Evolutionary conservation across 768 basidiomycete genomes (phyloP).

Genomic region (Favolaschia claudopus): DNA sequence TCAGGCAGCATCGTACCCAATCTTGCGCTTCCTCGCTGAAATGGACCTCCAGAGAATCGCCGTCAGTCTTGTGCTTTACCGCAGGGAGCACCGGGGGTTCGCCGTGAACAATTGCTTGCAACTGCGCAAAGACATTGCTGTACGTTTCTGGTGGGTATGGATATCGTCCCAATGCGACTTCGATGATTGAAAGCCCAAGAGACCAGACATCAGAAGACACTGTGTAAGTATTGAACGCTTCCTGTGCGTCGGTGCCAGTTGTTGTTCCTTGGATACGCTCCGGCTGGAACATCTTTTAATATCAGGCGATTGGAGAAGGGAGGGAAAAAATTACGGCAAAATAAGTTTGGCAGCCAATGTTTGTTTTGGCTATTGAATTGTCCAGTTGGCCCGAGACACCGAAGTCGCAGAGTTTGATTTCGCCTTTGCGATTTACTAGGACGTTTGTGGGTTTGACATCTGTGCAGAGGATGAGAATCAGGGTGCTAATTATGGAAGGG

Average conservation of each 20-base stretch:
- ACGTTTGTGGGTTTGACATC: slow-evolving; percentile 97
- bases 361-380: slow-evolving; percentile 95
- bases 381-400: slow-evolving; percentile 99
- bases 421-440: slow-evolving; percentile 85
- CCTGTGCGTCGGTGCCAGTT: slow-evolving; percentile 68
- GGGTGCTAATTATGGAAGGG: background rate
- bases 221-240: slow-evolving; percentile 88
- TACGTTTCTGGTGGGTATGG: slow-evolving; percentile 99
- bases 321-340: slow-evolving; percentile 78
- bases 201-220: slow-evolving; percentile 99
- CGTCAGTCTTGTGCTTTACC: slow-evolving; percentile 52
- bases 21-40: slow-evolving; percentile 71
- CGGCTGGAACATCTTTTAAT: slow-evolving; percentile 58
- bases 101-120: slow-evolving; percentile 95
- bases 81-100: slow-evolving; percentile 89
- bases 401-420: slow-evolving; percentile 97
- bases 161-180: slow-evolving; percentile 89
- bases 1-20: slow-evolving; percentile 82
- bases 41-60: slow-evolving; percentile 17
- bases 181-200: slow-evolving; percentile 91
- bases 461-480: slow-evolving; percentile 35
- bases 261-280: slow-evolving; percentile 89
- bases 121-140: slow-evolving; percentile 94
- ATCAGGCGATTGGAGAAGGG: background rate
- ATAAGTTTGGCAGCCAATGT: slow-evolving; percentile 98